phyloP scores from a whole-genome alignment of 805 yeast species.

The Wickerhamiella azyma region DNA sequence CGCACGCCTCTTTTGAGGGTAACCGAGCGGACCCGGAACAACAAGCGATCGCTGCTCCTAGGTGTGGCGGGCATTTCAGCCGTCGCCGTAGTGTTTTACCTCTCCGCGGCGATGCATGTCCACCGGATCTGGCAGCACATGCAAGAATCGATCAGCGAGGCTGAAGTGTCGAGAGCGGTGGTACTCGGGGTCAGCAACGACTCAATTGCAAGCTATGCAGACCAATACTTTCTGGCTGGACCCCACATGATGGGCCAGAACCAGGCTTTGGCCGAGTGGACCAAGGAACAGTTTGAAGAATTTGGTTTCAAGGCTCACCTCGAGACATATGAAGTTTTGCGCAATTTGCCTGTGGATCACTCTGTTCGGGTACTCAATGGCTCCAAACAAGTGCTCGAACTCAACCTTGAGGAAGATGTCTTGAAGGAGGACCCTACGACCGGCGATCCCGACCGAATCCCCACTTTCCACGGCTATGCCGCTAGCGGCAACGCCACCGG shows the following conservation, averaged over 20 bases:
- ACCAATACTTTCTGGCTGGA: constrained; percentile 20
- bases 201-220: constrained; percentile 11
- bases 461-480: constrained; percentile 66
- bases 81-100: neutral
- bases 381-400: constrained; percentile 29
- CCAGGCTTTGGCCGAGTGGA: constrained; percentile 36
- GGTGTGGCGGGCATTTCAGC: neutral
- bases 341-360: constrained; percentile 49
- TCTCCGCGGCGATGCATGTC: neutral
- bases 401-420: constrained; percentile 40
- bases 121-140: neutral
- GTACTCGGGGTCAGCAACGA: constrained; percentile 10
- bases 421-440: constrained; percentile 42
- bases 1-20: constrained; percentile 4
- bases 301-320: constrained; percentile 43
- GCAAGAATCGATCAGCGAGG: constrained; percentile 25
- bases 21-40: neutral
- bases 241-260: constrained; percentile 28
- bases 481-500: constrained; percentile 66
- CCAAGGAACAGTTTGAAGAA: constrained; percentile 41
- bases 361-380: constrained; percentile 33
- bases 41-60: neutral
- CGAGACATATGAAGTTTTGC: constrained; percentile 46
- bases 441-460: constrained; percentile 35
- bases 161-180: constrained; percentile 33